Conservation (phyloP, 306 rosid genomes). For the Cucurbita ficifolia region DNA sequence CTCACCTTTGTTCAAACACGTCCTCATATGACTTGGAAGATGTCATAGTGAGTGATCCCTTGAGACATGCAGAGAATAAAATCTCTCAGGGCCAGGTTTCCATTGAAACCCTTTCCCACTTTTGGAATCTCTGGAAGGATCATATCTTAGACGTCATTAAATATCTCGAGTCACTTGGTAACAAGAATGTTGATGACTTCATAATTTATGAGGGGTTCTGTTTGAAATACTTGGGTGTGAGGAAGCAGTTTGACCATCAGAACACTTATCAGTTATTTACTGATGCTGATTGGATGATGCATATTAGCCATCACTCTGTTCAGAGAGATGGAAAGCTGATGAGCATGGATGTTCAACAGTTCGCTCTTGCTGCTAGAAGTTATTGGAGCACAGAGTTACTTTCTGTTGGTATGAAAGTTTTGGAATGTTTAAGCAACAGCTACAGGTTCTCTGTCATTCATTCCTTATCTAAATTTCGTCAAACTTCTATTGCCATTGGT, state of each 20-base stretch:
- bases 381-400: constrained; percentile 6
- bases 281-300: constrained; percentile 38
- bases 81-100: constrained; percentile 26
- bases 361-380: constrained; percentile 21
- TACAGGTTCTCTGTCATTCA: background rate
- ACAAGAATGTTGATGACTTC: constrained; percentile 10
- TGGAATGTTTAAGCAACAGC: background rate
- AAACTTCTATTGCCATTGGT: background rate
- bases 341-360: background rate
- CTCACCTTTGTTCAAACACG: constrained; percentile 20
- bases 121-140: constrained; percentile 55
- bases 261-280: constrained; percentile 19
- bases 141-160: constrained; percentile 18
- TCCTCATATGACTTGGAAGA: constrained; percentile 24
- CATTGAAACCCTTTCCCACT: constrained; percentile 31
- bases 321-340: constrained; percentile 19
- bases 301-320: constrained; percentile 6
- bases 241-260: constrained; percentile 7
- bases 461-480: constrained; percentile 1
- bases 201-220: constrained; percentile 20
- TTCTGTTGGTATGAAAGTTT: constrained; percentile 12
- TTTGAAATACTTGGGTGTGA: constrained; percentile 37
- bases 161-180: constrained; percentile 18
- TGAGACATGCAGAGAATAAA: constrained; percentile 5
- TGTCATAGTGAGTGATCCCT: constrained; percentile 3